Conservation (phyloP, 23 red algal genomes). For the Agarophyton chilense region DNA sequence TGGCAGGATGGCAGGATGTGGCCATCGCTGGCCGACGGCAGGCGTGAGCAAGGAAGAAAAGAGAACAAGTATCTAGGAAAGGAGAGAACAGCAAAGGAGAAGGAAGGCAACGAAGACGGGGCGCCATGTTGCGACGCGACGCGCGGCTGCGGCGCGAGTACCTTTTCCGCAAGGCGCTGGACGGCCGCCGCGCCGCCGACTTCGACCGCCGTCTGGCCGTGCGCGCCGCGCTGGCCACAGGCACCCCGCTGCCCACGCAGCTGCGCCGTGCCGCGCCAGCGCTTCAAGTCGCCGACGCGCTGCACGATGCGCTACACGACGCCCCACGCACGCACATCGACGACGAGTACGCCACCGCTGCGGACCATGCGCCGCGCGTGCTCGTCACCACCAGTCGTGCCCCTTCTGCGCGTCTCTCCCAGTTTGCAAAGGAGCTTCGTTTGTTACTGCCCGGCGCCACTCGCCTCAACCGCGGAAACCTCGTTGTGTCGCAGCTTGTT, state of each 20-base stretch:
- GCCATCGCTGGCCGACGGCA: no score
- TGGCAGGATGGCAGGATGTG: no score
- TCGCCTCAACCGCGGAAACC: conserved; percentile 90
- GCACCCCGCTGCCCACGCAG: conserved; percentile 76
- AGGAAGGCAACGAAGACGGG: no score
- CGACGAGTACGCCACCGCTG: conserved; percentile 94
- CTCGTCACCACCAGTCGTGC: conserved; percentile 95
- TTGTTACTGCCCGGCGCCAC: conserved; percentile 86
- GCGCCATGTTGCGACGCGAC: conserved; percentile 76
- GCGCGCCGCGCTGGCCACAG: conserved; percentile 53
- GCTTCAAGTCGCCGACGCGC: conserved; percentile 32
- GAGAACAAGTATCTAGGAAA: no score
- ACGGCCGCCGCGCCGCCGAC: conserved; percentile 58
- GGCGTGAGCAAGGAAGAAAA: no score
- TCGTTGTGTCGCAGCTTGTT: conserved; percentile 83
- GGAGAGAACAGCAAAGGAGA: no score
- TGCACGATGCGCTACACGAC: conserved; percentile 71
- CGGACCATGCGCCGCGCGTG: conserved; percentile 57
- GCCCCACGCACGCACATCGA: conserved; percentile 73
- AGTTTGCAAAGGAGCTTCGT: conserved; percentile 98
- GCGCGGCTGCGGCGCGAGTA: conserved; percentile 92
- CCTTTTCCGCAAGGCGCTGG: conserved; percentile 95
- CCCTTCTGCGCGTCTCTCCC: conserved; percentile 79
- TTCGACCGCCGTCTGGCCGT: conserved; percentile 64
- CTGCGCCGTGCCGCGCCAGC: conserved; percentile 42